phyloP scores from a whole-genome alignment of 129 eudicot genomes.

The Saussurea involucrata region DNA sequence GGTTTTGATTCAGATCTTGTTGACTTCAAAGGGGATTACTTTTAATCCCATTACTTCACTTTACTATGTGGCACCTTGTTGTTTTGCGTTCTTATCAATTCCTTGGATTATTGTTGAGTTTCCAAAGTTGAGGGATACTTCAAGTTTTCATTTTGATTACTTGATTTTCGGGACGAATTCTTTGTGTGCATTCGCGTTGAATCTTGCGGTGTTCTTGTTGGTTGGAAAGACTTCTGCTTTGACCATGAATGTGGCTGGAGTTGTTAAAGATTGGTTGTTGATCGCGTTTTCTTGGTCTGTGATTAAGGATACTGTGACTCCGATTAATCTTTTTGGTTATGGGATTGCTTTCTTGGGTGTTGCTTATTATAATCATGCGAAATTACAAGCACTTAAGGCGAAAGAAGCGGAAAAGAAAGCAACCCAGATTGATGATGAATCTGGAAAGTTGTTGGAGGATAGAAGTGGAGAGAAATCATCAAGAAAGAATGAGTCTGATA shows the following conservation, averaged over 20 bases:
- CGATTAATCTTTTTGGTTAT: slow-evolving; percentile 61
- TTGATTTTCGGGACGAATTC: slow-evolving; percentile 72
- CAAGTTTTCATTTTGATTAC: slow-evolving; percentile 64
- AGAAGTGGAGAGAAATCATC: slow-evolving; percentile 36
- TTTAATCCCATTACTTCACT: slow-evolving; percentile 66
- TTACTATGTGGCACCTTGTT: slow-evolving; percentile 78
- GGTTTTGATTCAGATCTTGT: slow-evolving; percentile 71
- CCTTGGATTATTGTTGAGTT: slow-evolving; percentile 75
- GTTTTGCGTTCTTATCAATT: slow-evolving; percentile 50
- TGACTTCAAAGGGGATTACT: slow-evolving; percentile 58
- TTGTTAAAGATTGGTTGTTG: slow-evolving; percentile 84
- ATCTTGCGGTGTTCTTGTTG: slow-evolving; percentile 73
- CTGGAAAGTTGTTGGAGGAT: slow-evolving; percentile 61
- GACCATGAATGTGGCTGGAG: slow-evolving; percentile 91
- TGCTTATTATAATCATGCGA: slow-evolving; percentile 57
- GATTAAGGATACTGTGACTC: slow-evolving; percentile 70
- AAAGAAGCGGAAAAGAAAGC: slow-evolving; percentile 60
- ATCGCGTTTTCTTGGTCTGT: slow-evolving; percentile 91
- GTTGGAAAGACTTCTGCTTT: slow-evolving; percentile 78
- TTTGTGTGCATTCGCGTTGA: slow-evolving; percentile 70
- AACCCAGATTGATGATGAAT: slow-evolving; percentile 56
- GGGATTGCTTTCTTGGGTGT: slow-evolving; percentile 79
- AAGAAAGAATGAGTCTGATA: slow-evolving; percentile 39
- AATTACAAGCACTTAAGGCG: slow-evolving; percentile 65
- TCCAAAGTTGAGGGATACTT: slow-evolving; percentile 54